Evolutionary conservation across 139 green algal species (phyloP), one percentile per base, ranked within the genome.

Genomic region (Micromonas pusilla): DNA sequence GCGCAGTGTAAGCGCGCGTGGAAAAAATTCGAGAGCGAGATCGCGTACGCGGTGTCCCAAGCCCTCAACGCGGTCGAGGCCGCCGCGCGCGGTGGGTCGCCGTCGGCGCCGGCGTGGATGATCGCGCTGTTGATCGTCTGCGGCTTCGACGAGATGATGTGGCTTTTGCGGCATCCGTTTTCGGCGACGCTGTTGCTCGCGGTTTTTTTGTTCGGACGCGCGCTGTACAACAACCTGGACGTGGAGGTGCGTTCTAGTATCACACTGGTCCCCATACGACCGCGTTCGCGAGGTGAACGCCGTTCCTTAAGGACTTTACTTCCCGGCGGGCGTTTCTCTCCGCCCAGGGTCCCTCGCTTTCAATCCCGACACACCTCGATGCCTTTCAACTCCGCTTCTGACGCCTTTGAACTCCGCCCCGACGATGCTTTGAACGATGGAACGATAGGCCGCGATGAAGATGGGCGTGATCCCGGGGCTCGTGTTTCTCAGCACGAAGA

Each of bases 61-160:
- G 72, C 72, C 23, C 28, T 78, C 4, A 25, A 25, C 23, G 53
- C 72, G 28, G 23, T 52, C 5, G 52, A 78, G 33, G 53, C 30
- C 16, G 72, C 72, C 1, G 2, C 20, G 30, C 52, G 53, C 26
- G 53, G 68, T 34, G 68, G 68, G 1, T 34, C 68, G 0, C 76
- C 76, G 23, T 28, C 70, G 25, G 68, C 68, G 1, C 76, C 76
- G 23, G 28, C 70, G 25, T 81, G 76, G 76, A 76, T 70, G 53
- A 81, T 81, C 57, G 32, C 52, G 3, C 26, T 34, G 13, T 45
- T 81, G 37, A 52, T 74, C 37, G 38, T 81, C 19, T 26, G 66
- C 36, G 76, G 76, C 19, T 64, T 39, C 30, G 64, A 81, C 65
- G 76, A 81, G 36, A 57, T 76, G 16, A 38, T 74, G 16, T 75